Evolutionary conservation across 176 grass and related monocot genomes (phyloP).

Genomic region (Bromus sterilis): DNA sequence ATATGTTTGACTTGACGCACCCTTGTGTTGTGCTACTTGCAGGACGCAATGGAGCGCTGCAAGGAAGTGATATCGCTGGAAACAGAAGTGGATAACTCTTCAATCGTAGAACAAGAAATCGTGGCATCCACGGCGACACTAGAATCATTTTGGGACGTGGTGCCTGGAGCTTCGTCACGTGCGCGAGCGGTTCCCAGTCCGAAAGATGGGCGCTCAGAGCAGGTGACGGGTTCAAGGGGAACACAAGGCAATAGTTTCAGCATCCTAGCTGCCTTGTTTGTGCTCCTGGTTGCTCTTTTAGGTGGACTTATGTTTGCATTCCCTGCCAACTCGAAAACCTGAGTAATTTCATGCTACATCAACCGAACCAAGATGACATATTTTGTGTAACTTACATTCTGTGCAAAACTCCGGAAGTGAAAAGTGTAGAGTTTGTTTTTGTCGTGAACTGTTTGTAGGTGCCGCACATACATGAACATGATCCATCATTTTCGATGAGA

Average conservation of each 20-base stretch:
- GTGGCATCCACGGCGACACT: neutral
- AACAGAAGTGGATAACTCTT: conserved; percentile 14
- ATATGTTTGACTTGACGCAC: neutral
- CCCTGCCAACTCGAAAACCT: conserved; percentile 6
- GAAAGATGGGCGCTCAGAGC: neutral
- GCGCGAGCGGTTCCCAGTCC: neutral
- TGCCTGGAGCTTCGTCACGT: conserved; percentile 24
- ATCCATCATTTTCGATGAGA: neutral
- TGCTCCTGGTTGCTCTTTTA: conserved; percentile 47
- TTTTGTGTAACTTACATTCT: neutral
- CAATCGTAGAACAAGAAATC: conserved; percentile 61
- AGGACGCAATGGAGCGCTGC: conserved; percentile 71
- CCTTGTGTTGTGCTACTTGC: neutral
- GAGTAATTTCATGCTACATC: neutral
- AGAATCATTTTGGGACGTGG: conserved; percentile 72
- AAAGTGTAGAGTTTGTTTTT: neutral
- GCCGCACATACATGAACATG: neutral
- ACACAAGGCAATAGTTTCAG: conserved; percentile 17
- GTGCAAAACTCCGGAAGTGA: neutral
- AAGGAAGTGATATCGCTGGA: conserved; percentile 84
- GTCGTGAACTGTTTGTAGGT: neutral
- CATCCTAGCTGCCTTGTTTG: conserved; percentile 31
- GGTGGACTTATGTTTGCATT: conserved; percentile 29
- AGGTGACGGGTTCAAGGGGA: neutral
- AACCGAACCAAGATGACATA: neutral